Base-by-base conservation (phyloP, 2,329 filamentous ascomycete genomes). In the Neonectria magnoliae region DNA sequence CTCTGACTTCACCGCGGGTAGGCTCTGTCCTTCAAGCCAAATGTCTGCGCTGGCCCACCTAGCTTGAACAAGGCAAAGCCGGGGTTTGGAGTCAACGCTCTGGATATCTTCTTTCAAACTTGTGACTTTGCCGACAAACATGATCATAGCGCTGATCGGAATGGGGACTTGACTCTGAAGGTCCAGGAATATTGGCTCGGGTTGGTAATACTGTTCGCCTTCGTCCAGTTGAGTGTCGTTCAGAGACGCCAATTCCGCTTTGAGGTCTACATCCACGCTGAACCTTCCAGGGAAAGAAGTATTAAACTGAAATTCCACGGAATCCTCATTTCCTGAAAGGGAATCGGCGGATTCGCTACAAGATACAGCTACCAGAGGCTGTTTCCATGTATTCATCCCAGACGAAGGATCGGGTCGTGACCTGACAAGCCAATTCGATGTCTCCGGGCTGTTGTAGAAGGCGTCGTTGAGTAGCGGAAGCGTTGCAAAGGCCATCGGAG, bases 1-100 rank as follows among this genome's bases (percentile, higher is more conserved):
- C 4, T 60, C 33, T 3, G 29, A 33, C 3, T 13, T 31, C 3
- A 22, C 31, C 13, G 51, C 51, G 14, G 51, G 51, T 11, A 14
- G 11, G 31, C 31, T 42, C 11, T 51, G 31, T 13, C 14, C 29
- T 10, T 29, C 31, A 18, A 62, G 50, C 60, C 54, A 62, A n/a
- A 33, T 14, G 2, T 58, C 47, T n/a, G 54, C 54, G 3, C 57
- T 41, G 2, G 54, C 16, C 60, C 60, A 62, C 9, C 54, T 54
- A 9, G 60, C 54, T 58, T 62, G 60, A 3, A 53, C n/a, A 25
- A 62, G 18, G 41, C 60, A 62, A 5, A 62, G 47, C 8, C 57
- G 11, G 13, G n/a, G 25, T 36, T 41, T 44, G 29, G 33, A 36
- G 14, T 14, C 5, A 6, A 36, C 3, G 5, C 5, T 13, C 33